Conservation (phyloP, 2,329 filamentous ascomycete genomes). For the Diplodia intermedia region DNA sequence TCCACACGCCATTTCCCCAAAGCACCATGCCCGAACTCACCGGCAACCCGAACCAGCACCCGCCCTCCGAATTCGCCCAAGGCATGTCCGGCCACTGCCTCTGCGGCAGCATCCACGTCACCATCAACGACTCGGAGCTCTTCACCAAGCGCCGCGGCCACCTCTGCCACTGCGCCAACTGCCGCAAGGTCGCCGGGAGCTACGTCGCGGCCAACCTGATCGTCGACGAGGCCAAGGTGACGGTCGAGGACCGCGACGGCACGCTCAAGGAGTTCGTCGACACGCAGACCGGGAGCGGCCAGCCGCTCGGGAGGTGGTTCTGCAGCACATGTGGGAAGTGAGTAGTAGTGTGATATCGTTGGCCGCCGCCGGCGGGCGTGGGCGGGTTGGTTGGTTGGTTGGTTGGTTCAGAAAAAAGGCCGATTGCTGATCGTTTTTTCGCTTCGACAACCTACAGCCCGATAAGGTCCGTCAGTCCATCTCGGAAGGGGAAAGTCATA, state of each 20-base stretch:
- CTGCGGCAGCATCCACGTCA: slow-evolving; percentile 57
- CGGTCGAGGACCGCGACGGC: slow-evolving; percentile 53
- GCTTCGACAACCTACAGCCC: slow-evolving; percentile 54
- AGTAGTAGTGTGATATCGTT: slow-evolving; percentile 35
- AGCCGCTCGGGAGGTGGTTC: slow-evolving; percentile 54
- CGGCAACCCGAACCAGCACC: slow-evolving; percentile 51
- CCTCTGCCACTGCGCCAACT: slow-evolving; percentile 61
- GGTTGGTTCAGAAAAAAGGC: not conserved
- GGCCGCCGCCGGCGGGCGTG: no score
- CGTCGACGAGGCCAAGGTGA: slow-evolving; percentile 55
- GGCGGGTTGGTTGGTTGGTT: no score
- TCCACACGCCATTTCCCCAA: no score
- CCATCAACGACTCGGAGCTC: slow-evolving; percentile 56
- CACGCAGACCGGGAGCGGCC: slow-evolving; percentile 55
- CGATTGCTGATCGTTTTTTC: slow-evolving; percentile 33
- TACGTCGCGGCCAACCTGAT: slow-evolving; percentile 51
- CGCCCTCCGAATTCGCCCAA: slow-evolving; percentile 43
- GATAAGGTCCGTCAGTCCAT: slow-evolving; percentile 55
- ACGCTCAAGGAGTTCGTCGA: slow-evolving; percentile 57
- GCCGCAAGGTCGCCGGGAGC: slow-evolving; percentile 57
- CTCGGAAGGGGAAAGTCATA: slow-evolving; percentile 48
- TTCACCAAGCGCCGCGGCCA: slow-evolving; percentile 55
- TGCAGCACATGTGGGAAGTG: slow-evolving; percentile 56
- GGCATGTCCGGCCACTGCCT: slow-evolving; percentile 53
- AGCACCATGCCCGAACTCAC: slow-evolving; percentile 36